Percentiles rank a stretch among this genome's conserved stretches.
phyloP scores from a whole-genome alignment of 2,329 filamentous ascomycete species.

The Aspergillus vadensis region DNA sequence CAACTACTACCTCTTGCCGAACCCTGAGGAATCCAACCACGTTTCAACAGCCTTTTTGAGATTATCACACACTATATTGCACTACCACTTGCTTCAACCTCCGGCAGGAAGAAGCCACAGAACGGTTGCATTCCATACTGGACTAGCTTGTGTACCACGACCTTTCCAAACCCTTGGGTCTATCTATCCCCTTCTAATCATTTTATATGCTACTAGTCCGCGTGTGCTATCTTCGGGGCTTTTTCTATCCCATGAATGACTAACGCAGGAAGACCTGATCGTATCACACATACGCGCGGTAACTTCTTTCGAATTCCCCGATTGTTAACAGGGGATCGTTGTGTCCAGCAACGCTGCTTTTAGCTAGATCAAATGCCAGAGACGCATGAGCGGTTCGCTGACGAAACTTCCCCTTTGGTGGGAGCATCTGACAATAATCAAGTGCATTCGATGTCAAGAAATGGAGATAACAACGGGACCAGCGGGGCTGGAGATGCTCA shows the following conservation, averaged over 20 bases:
- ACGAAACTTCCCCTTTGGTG: conserved; percentile 37
- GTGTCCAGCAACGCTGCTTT: neutral
- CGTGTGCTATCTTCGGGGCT: neutral
- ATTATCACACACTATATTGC: neutral
- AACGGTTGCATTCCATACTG: neutral
- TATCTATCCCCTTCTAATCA: neutral
- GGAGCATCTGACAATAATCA: conserved; percentile 24
- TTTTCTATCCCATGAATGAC: neutral
- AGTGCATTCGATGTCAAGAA: conserved; percentile 21
- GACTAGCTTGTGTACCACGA: neutral
- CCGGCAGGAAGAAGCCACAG: neutral
- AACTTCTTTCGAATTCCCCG: neutral
- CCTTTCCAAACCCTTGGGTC: neutral
- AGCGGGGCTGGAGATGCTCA: conserved; percentile 43
- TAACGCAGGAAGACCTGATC: neutral
- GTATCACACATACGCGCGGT: neutral
- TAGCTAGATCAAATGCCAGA: conserved; percentile 17
- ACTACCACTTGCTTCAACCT: neutral
- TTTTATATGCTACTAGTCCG: neutral
- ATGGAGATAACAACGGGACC: conserved; percentile 6
- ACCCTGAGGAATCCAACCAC: neutral
- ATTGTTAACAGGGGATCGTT: neutral
- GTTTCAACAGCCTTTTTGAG: neutral
- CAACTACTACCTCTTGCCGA: neutral
- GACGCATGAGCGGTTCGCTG: conserved; percentile 19